Conservation (phyloP, 2,329 filamentous ascomycete genomes). For the Botrytis galanthina region DNA sequence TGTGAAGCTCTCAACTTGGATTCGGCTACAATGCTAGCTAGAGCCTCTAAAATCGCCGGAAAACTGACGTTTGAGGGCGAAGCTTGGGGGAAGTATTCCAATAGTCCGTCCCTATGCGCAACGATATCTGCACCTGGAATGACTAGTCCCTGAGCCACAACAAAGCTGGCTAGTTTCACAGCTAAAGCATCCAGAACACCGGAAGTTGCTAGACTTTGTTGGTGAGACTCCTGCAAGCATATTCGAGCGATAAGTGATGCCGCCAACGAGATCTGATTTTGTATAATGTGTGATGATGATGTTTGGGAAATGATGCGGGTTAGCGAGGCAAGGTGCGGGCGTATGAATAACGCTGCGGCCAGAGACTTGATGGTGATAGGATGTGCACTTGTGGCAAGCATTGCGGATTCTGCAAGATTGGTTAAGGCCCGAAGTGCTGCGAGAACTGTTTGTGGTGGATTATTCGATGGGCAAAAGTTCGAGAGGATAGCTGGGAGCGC, state of each 20-base stretch:
- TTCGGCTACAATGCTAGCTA: constrained; percentile 72
- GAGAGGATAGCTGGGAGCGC: constrained; percentile 69
- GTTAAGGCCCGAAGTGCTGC: constrained; percentile 73
- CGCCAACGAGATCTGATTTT: constrained; percentile 61
- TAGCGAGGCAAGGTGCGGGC: constrained; percentile 60
- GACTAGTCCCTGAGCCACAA: constrained; percentile 66
- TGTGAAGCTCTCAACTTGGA: constrained; percentile 77
- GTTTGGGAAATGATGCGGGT: constrained; percentile 62
- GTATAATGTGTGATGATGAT: constrained; percentile 50
- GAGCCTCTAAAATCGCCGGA: constrained; percentile 70
- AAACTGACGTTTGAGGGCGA: constrained; percentile 60
- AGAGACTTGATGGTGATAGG: constrained; percentile 51
- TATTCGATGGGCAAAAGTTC: constrained; percentile 63
- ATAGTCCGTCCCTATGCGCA: constrained; percentile 53
- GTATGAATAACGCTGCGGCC: constrained; percentile 63
- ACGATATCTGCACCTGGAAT: constrained; percentile 60
- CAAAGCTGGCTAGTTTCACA: constrained; percentile 67
- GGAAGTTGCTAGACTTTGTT: constrained; percentile 65
- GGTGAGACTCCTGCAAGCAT: constrained; percentile 70
- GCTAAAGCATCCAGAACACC: constrained; percentile 79
- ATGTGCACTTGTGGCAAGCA: constrained; percentile 51
- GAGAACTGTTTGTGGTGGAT: constrained; percentile 64
- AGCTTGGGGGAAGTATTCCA: constrained; percentile 58
- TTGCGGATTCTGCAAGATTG: constrained; percentile 65
- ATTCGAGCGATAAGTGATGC: constrained; percentile 54